Evolutionary conservation across 106 monocot species (phyloP).

Genomic region (Hemerocallis citrina): DNA sequence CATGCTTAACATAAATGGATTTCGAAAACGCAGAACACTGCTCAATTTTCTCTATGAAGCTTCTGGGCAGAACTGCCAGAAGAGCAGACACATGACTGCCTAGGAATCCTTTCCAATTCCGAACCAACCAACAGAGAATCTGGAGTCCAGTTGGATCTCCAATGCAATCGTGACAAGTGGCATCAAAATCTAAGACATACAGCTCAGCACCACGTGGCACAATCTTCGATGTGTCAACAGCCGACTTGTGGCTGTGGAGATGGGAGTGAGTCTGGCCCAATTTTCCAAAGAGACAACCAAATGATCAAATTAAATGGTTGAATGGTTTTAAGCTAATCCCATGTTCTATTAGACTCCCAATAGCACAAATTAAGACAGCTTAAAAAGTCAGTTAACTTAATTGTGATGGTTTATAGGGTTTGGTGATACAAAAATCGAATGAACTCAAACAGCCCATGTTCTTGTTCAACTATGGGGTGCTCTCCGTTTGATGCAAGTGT

Average conservation of each 20-base stretch:
- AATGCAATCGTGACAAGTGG: not conserved
- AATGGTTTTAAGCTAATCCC: not conserved
- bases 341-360: not conserved
- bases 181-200: not conserved
- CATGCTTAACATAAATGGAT: no score
- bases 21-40: no score
- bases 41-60: no score
- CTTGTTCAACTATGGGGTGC: no score
- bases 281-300: slow-evolving; percentile 4
- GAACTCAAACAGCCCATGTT: slow-evolving; percentile 4
- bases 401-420: no score
- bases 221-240: not conserved
- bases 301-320: no score
- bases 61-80: no score
- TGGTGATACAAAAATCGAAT: not conserved
- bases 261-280: not conserved
- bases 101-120: slow-evolving; percentile 1
- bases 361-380: not conserved
- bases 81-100: not conserved
- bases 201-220: slow-evolving; percentile 12
- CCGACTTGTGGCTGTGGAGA: slow-evolving; percentile 1
- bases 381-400: no score
- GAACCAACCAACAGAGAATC: slow-evolving; percentile 6
- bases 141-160: not conserved
- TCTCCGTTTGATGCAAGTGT: not conserved